These are phyloP conservation scores for Obelidium mucronatum DNA, from an alignment of 192 early-diverging fungal genomes.

Conservation along the genomic window DNA sequence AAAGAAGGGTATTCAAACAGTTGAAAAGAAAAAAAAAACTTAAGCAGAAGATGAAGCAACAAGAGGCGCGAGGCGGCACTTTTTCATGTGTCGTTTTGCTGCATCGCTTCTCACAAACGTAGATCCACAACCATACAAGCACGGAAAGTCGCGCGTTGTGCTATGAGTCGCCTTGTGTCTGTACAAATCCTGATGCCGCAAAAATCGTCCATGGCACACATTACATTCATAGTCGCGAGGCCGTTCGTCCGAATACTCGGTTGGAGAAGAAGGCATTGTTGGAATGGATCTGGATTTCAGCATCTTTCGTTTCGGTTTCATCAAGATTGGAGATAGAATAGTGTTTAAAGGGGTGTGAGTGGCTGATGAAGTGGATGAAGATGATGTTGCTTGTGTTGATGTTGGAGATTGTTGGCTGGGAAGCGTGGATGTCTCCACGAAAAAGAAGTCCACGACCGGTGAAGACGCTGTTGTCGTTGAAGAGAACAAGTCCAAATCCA, in stretches of 20 bases:
- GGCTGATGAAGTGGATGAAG: too few species aligned
- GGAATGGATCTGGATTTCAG: neutral
- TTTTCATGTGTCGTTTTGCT: neutral
- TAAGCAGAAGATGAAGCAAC: too few species aligned
- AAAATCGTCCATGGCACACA: neutral
- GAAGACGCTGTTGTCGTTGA: too few species aligned
- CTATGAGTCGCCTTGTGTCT: constrained; percentile 8
- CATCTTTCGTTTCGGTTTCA: neutral
- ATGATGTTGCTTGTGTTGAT: too few species aligned
- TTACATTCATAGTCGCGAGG: constrained; percentile 2
- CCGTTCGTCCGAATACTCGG: neutral
- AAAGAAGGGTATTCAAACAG: too few species aligned
- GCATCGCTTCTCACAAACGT: constrained; percentile 25
- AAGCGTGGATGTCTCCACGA: too few species aligned
- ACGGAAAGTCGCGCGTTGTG: neutral
- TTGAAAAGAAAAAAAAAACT: too few species aligned
- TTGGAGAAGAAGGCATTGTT: neutral
- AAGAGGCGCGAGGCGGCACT: neutral
- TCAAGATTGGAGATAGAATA: neutral
- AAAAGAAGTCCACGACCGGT: too few species aligned
- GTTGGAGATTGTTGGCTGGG: too few species aligned
- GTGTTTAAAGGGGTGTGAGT: neutral
- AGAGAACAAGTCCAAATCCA: too few species aligned
- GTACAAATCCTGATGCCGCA: constrained; percentile 18
- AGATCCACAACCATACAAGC: neutral